Evolutionary conservation across 1,139 yeast genomes (phyloP).

Genomic region (Candida albicans): DNA sequence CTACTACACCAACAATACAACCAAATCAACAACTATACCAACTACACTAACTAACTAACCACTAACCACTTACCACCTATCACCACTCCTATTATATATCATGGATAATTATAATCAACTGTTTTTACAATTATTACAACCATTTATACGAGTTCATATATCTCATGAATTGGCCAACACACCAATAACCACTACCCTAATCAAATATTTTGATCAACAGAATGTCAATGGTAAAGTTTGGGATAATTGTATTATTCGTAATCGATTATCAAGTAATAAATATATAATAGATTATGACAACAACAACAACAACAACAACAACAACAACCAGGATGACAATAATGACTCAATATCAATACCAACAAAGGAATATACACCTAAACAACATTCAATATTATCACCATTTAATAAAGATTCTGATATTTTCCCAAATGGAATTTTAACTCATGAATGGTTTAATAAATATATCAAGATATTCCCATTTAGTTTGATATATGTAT

Average conservation of each 20-base stretch:
- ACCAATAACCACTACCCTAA: constrained; percentile 6
- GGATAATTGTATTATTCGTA: constrained; percentile 43
- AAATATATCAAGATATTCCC: constrained; percentile 37
- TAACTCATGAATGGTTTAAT: constrained; percentile 36
- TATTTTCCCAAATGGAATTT: constrained; percentile 45
- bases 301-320: not conserved
- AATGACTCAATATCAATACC: constrained; percentile 7
- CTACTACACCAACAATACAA: too few species aligned
- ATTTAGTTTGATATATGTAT: constrained; percentile 30
- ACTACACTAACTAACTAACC: too few species aligned
- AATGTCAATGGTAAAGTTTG: constrained; percentile 28
- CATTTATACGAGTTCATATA: constrained; percentile 26
- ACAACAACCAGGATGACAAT: not conserved
- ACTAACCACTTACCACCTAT: too few species aligned
- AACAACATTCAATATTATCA: constrained; percentile 30
- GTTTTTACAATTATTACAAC: constrained; percentile 36
- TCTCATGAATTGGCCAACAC: constrained; percentile 10
- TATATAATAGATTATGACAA: constrained; percentile 24
- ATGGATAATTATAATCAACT: constrained; percentile 35
- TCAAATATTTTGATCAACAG: constrained; percentile 18
- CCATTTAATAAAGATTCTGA: constrained; percentile 41
- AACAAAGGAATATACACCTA: constrained; percentile 5
- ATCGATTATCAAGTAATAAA: constrained; percentile 36
- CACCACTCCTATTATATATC: too few species aligned
- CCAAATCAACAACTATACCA: too few species aligned